Base-by-base conservation (phyloP, 2,329 filamentous ascomycete genomes). In the Penicillium aurantiogriseum region DNA sequence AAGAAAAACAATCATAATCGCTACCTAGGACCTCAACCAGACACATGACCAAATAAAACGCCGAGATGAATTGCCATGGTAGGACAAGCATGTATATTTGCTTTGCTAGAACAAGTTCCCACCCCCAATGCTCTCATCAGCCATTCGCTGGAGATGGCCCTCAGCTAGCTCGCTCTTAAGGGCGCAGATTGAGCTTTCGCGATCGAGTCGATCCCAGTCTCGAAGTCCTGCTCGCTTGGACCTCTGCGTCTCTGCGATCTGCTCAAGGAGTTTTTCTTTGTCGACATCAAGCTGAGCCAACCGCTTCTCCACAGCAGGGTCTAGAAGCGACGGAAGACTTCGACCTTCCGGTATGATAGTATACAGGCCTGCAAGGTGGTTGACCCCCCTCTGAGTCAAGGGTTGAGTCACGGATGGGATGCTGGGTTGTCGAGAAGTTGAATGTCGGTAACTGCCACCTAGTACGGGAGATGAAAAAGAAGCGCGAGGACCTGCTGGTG, bases 121-220 rank as follows among this genome's bases (percentile, higher is more conserved):
- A n/a, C 71, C 71, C 49, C 74, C 68, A 43, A 74, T 71, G 51
- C 74, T 74, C 56, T 80, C 78, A 57, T 78, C 77, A 15, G 76
- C 73, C 68, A 81, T 76, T 15, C 75, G 67, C 51, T 80, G 76
- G 59, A 81, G 61, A 66, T 80, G 76, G 2, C 75, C 71, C 59
- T 81, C 79, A 3, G 79, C 79, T 51, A 81, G 64, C 54, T 81
- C 79, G 60, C 77, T 80, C 61, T 76, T 79, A 44, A 80, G 62
- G 3, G 74, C 73, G 40, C 77, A 77, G 21, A 78, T 77, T 29
- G 76, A 74, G 56, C 74, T 79, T 65, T 81, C 79, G 33, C 78
- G 69, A 58, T 80, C 76, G 44, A 79, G 59, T 50, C 70, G 75
- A 51, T 80, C 77, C 79, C 79, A 81, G 36, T 81, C 79, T 52